Evolutionary conservation across 768 basidiomycete species (phyloP), one percentile per base, ranked within the genome.

Genomic region (Collybia mongolica): DNA sequence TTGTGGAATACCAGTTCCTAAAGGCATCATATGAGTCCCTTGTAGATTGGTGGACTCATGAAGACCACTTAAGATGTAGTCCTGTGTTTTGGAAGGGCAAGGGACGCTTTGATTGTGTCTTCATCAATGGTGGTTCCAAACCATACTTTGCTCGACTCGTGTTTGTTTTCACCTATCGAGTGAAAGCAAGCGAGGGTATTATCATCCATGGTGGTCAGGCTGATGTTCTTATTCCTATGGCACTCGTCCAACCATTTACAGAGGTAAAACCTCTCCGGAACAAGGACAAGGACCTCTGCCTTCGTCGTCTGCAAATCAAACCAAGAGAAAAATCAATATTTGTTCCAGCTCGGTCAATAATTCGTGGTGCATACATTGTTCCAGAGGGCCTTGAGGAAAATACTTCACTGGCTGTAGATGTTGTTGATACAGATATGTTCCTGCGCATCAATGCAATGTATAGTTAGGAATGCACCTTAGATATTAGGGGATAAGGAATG

Each of bases 391-490:
- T 9, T 4, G 39, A 7, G 5, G 3, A 18, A 8, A 26, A 26
- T 6, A 36, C 32, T 6, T 39, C 18, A 1, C 20, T 49, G 15
- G 32, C 39, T 37, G 51, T 44, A 18, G 46, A 53, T 28, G 24
- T 44, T 2, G 42, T 48, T 15, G 43, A 53, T n/a, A 47, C 46
- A 14, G 51, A 52, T 26, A 52, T 52, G 51, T 47, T 53, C 39
- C 36, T 53, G 3, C 24, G 24, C 3, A 26, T 26, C 4, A 3
- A 26, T 7, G 3, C 24, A 26, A 98, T 98, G 94, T 84, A 93
- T 47, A n/a, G n/a, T n/a, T n/a, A n/a, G n/a, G n/a, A n/a, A n/a
- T n/a, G n/a, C n/a, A n/a, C n/a, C n/a, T n/a, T n/a, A n/a, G n/a
- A n/a, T n/a, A n/a, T n/a, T n/a, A n/a, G n/a, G n/a, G n/a, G n/a